Percentiles rank a stretch among this genome's conserved stretches.
These are phyloP conservation scores for Diaporthe australafricana DNA, from an alignment of 2,329 filamentous ascomycete species.

Conservation along the genomic window DNA sequence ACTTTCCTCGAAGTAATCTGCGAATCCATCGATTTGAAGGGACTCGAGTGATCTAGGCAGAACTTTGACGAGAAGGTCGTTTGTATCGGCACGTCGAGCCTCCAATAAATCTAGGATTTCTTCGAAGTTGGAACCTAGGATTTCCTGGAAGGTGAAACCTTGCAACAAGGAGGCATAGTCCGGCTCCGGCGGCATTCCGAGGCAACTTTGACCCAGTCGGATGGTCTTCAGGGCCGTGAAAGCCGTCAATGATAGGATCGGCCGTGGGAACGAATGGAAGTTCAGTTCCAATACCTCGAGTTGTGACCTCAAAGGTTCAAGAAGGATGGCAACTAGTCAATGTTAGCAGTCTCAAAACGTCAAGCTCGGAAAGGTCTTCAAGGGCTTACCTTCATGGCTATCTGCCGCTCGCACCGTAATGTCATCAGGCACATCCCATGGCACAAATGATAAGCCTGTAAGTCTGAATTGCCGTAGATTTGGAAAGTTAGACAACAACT, in stretches of 20 bases:
- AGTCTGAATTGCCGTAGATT: neutral
- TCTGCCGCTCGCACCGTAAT: neutral
- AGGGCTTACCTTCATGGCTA: neutral
- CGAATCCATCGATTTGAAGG: neutral
- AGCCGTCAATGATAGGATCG: neutral
- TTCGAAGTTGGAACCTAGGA: too few relatives aligned
- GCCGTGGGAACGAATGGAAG: neutral
- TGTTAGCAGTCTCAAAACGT: neutral
- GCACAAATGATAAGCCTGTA: too few relatives aligned
- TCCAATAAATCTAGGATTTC: too few relatives aligned
- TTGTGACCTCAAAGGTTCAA: neutral
- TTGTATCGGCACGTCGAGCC: neutral
- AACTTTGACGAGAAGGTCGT: neutral
- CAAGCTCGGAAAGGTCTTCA: neutral
- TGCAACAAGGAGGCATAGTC: too few relatives aligned
- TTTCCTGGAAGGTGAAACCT: too few relatives aligned
- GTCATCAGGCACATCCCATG: neutral
- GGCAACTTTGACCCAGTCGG: accelerated
- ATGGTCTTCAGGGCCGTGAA: neutral
- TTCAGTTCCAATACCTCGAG: neutral
- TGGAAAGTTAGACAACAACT: neutral
- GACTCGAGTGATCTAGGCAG: neutral
- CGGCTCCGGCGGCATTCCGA: neutral
- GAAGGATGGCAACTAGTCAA: neutral
- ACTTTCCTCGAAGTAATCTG: accelerated